Evolutionary conservation across 108 stramenopile genomes (phyloP), one percentile per base, ranked within the genome.

Genomic region (Stephanodiscus minutulus): DNA sequence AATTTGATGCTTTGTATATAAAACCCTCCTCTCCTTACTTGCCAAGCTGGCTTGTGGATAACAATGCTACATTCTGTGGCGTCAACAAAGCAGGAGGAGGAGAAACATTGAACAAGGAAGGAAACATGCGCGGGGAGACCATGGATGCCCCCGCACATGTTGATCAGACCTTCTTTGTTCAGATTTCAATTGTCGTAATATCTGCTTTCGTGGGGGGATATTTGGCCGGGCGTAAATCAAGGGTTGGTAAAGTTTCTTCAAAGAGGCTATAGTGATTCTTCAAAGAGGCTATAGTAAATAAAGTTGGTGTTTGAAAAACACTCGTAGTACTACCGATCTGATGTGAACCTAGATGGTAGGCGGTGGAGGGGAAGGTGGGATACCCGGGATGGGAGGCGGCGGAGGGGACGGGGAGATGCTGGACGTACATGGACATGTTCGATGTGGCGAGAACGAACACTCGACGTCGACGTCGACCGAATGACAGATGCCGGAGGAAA

Each of bases 1-100:
- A 78, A 28, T 72, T 50, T 48, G 77, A 78, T 58, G 63, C 35
- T 15, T 28, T 77, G 15, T 77, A 77, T 37, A 62, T 77, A 22
- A 62, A 55, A 35, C 69, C 76, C 17, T 41, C 56, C 15, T 68
- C 67, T n/a, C 37, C 60, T 39, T 24, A 28, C 20, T 13, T 69
- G 58, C 68, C 68, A 46, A 57, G 8, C 15, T 59, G 68, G 68
- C 68, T 69, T 31, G 68, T 69, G n/a, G 58, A 69, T 15, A 46
- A 69, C 35, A 59, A 69, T 43, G 57, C 35, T 8, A 10, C 9
- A 20, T 69, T 69, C 41, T 69, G 68, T 59, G 68, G 68, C n/a
- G 49, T 54, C 33, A 20, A 28, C 37, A 28, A 17, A 21, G 63
- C 13, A 13, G 15, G 15, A 44, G 2, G 43, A 3, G 43, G 2